Base-by-base conservation (phyloP, 1,284 basidiomycete species). In the Golubevia pallescens region DNA sequence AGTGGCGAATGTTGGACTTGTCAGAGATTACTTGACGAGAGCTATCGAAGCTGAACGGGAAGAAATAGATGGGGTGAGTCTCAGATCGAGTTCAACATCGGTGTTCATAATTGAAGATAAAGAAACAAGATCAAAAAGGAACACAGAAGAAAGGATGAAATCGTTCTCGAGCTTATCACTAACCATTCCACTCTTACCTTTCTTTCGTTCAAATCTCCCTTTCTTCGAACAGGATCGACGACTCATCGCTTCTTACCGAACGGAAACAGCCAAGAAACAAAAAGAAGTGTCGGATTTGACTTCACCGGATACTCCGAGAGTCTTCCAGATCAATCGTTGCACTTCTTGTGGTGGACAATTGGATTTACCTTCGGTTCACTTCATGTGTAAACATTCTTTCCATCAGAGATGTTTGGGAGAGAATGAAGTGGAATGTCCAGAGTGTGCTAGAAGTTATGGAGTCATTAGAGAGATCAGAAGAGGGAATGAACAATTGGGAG, bases 331-430 rank as follows among this genome's bases (percentile, higher is more conserved):
- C 73, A 95, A 94, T 2, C 89, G 93, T 52, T 99, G 96, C 85
- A 91, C 93, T 14, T 89, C 91, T 3, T 98, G 97, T 84, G 89
- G 91, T 16, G 93, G 91, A 0, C 92, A 93, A 77, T 90, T 98
- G 67, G 95, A 97, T 84, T 89, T 97, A 19, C 96, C 96, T 0
- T 92, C 90, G 66, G 89, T 98, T 2, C 95, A 99, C 86, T 99
- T 98, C 81, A 97, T 98, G 95, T 99, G 95, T 87, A 92, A 93
- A 80, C 96, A 99, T 86, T 94, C 92, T 69, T 99, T 94, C 87
- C 97, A 99, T 84, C 94, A 96, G 85, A 67, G 2, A 78, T 84
- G 34, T 81, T 80, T 21, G 77, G 20, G 51, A n/a, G 60, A 28
- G 16, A 55, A n/a, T n/a, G 57, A 52, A 59, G 73, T 67, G 14